Evolutionary conservation across 495 filamentous ascomycete genomes (phyloP).

Genomic region (Talaromyces liani): DNA sequence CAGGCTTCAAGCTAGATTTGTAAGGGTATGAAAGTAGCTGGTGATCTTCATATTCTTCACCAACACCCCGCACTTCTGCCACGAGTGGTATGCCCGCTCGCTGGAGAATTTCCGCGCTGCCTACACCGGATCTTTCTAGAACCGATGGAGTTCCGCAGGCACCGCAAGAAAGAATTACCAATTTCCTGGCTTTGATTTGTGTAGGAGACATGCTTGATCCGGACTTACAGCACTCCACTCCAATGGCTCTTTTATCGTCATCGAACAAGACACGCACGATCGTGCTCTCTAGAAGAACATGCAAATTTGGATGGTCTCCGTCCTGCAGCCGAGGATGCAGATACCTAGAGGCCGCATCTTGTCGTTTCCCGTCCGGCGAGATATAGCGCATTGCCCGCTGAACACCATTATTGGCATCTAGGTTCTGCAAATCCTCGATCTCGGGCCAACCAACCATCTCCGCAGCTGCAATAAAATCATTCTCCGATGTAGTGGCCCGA

Average conservation of each 20-base stretch:
- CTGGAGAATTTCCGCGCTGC: conserved; percentile 22
- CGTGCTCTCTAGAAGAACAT: conserved; percentile 44
- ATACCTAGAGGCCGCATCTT: conserved; percentile 36
- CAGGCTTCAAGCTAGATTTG: conserved; percentile 17
- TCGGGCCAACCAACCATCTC: conserved; percentile 29
- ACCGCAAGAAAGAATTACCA: conserved; percentile 21
- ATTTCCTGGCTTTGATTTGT: conserved; percentile 17
- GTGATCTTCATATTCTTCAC: conserved; percentile 43
- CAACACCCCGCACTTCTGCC: conserved; percentile 33
- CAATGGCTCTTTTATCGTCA: conserved; percentile 28
- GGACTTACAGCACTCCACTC: conserved; percentile 30
- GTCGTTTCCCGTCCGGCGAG: conserved; percentile 35
- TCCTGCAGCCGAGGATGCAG: conserved; percentile 37
- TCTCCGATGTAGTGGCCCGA: conserved; percentile 18
- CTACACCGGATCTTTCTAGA: conserved; percentile 44
- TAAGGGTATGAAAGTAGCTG: conserved; percentile 22
- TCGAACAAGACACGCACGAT: conserved; percentile 44
- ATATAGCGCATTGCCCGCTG: conserved; percentile 15
- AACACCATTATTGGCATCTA: conserved; percentile 17
- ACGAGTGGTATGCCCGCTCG: conserved; percentile 25
- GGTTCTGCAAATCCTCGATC: conserved; percentile 14
- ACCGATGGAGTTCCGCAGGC: conserved; percentile 21
- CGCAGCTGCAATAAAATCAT: conserved; percentile 37
- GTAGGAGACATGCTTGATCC: conserved; percentile 15
- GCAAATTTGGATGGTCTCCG: conserved; percentile 41